phyloP scores from a whole-genome alignment of 148 eudicot species.

The Chenopodium album region DNA sequence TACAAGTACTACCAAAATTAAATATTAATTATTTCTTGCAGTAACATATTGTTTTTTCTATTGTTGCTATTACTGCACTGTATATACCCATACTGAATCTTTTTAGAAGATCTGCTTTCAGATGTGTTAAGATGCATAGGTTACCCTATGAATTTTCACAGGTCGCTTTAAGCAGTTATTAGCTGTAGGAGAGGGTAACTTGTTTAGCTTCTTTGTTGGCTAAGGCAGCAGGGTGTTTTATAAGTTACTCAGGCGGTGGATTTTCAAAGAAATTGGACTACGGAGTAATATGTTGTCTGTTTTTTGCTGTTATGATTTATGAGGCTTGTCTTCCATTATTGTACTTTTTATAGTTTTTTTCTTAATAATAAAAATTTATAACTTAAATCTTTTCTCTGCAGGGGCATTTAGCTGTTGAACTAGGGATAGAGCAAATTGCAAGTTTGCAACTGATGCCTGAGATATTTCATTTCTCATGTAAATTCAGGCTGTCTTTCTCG shows the following conservation, averaged over 20 bases:
- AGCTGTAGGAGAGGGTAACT: no score
- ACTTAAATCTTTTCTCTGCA: not conserved
- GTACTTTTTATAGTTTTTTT: not conserved
- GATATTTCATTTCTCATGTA: not conserved
- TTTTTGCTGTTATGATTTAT: not conserved
- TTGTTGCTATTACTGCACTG: not conserved
- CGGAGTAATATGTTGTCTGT: no score
- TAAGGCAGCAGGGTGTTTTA: no score
- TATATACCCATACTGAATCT: not conserved
- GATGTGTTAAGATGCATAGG: not conserved
- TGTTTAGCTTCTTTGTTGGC: no score
- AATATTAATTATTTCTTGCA: not conserved
- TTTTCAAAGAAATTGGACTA: no score
- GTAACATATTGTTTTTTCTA: not conserved
- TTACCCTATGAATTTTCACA: not conserved
- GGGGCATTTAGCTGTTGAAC: not conserved
- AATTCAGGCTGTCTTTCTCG: not conserved
- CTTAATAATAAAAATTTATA: not conserved
- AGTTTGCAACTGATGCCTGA: conserved; percentile 1
- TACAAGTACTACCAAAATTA: no score
- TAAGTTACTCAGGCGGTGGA: no score
- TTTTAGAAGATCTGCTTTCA: not conserved
- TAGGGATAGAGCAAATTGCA: not conserved
- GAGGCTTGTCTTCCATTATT: not conserved
- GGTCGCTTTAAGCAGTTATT: no score